These are phyloP conservation scores for Fabrea salina DNA, from an alignment of 169 alveolate genomes.

Conservation along the genomic window DNA sequence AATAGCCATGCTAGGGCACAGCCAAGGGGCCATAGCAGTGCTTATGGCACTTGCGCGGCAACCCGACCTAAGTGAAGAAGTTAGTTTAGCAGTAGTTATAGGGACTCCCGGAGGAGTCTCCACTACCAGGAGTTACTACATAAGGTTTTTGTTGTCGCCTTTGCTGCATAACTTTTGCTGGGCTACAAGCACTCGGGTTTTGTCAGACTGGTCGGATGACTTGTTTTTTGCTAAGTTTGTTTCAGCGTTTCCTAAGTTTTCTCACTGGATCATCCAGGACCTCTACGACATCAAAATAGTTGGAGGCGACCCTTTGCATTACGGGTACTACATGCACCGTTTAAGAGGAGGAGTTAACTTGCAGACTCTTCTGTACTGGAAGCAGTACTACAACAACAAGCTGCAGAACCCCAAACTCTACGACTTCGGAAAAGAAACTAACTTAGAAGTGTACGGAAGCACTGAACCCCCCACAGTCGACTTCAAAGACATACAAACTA, in stretches of 20 bases:
- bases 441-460: not conserved
- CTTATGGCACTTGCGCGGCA: conserved; percentile 30
- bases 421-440: conserved; percentile 17
- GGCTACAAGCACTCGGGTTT: not conserved
- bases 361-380: not conserved
- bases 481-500: not conserved
- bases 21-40: conserved; percentile 69
- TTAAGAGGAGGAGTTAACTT: conserved; percentile 2
- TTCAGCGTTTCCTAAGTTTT: not conserved
- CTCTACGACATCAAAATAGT: not conserved
- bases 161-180: not conserved
- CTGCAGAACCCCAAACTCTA: not conserved
- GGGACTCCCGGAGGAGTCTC: not conserved
- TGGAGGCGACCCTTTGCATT: not conserved
- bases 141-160: not conserved
- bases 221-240: not conserved
- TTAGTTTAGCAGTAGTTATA: not conserved
- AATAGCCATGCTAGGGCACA: conserved; percentile 66
- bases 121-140: not conserved
- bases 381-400: not conserved
- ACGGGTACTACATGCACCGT: not conserved
- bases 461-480: not conserved
- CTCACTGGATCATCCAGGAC: not conserved
- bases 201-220: conserved; percentile 1
- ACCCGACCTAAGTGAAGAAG: not conserved